Conservation (phyloP, 73 alveolate species). For the Paramecium biaurelia region DNA sequence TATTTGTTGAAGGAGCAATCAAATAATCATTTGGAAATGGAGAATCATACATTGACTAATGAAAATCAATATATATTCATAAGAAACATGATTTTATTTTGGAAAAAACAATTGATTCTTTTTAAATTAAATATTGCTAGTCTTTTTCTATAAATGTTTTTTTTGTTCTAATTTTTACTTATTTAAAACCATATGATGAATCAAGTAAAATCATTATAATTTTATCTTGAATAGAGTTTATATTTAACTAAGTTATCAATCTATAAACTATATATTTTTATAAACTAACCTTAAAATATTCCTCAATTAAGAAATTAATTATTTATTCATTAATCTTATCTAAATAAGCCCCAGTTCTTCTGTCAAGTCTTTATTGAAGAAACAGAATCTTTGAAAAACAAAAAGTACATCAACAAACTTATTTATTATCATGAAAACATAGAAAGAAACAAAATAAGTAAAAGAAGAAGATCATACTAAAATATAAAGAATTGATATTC, state of each 20-base stretch:
- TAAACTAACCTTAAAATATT: no score
- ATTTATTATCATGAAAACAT: neutral
- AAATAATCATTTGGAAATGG: conserved; percentile 16
- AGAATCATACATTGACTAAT: neutral
- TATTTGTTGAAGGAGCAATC: neutral
- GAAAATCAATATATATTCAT: neutral
- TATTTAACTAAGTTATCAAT: no score
- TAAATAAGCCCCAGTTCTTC: neutral
- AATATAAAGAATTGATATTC: neutral
- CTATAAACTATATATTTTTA: neutral
- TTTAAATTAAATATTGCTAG: neutral
- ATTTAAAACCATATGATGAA: no score
- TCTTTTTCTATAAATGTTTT: neutral
- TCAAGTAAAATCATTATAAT: no score
- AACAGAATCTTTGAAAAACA: neutral
- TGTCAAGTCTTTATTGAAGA: neutral
- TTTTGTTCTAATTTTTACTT: neutral
- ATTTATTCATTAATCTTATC: neutral
- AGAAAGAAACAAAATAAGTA: neutral
- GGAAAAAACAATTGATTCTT: neutral
- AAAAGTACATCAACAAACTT: neutral
- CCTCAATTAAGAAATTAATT: no score
- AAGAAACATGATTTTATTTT: neutral
- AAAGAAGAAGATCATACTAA: neutral
- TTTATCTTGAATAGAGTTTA: neutral